Base-by-base conservation (phyloP, 2,329 filamentous ascomycete species). In the Claviceps sorghi region DNA sequence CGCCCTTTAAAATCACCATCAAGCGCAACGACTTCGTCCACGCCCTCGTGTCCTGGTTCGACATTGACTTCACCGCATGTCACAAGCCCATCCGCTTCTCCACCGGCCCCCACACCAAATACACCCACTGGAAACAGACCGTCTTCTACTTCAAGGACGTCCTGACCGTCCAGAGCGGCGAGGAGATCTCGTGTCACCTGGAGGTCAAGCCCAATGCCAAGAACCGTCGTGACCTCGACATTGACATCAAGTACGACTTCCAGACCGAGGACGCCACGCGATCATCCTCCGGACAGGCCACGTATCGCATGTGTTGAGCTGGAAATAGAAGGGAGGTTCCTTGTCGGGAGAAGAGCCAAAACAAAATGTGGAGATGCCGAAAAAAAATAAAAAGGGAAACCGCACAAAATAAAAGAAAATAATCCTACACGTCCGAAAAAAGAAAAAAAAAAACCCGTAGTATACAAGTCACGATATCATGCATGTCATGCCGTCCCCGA, bases 121-220 rank as follows among this genome's bases (percentile, higher is more conserved):
- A 97, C 74, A 98, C 93, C 19, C 93, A 98, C 78, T 98, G 93
- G 93, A 98, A 98, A 76, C 93, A 98, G 76, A 98, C 93, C 13
- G 93, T 98, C 57, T 97, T 98, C 74, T 98, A 98, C 73, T 77
- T 98, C 57, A 82, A 86, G 64, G 90, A 98, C 60, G 87, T 95
- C 36, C 74, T 98, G 58, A 97, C 90, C 19, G 89, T 95, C 40
- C 84, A 95, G 69, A 78, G 88, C 64, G 88, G 85, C 53, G 93
- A 98, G 75, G 76, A 80, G 62, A 77, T 98, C 55, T 71, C 74
- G 55, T 87, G 88, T 62, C 74, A 77, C 34, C 73, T 98, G 42
- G 77, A 81, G 57, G 94, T 91, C 73, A 85, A 83, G 70, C 93
- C 93, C 51, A 98, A 95, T 67, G 78, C 85, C 57, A 90, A 93